Base-by-base conservation (phyloP, 345 rosid species). In the Eucalyptus marginata region DNA sequence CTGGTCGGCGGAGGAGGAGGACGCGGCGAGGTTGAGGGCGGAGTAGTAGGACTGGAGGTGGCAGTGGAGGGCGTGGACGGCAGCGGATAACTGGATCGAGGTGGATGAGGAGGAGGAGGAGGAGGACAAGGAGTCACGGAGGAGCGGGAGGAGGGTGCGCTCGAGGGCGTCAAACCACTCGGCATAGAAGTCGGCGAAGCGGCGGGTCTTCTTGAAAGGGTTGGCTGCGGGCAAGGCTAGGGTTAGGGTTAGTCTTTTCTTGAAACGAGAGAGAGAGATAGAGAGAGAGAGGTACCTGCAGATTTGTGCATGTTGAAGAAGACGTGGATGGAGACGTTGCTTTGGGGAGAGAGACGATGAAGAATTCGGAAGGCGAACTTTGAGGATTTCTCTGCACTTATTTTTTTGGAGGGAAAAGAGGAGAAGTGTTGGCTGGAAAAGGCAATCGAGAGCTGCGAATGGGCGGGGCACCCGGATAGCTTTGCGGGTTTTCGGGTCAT, bases 11-110 rank as follows among this genome's bases (percentile, higher is more conserved):
- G 92, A 80, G 64, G 90, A 64, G 54, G 90, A 64, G 87, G 51
- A 87, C 46, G 96, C 95, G 40, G 96, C 96, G 36, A 91, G 94
- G 92, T 97, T 98, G 88, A 97, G 95, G 87, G 96, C 87, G 90
- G 95, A 94, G 93, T 96, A 97, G 93, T 96, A 96, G 44, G 93
- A 88, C 88, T 94, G 95, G 49, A 97, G 86, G 93, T 96, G 99
- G 88, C 92, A 94, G 93, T 93, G 97, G 90, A 97, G 92, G 89
- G 93, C 93, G 43, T 93, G 94, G 14, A 93, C 91, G 80, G 91
- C 95, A 89, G 94, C 90, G 87, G 95, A 92, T 91, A 95, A 92
- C 22, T 93, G 94, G 43, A 93, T 91, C 22, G 93, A 94, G 43
- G 95, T 66, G 49, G 97, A 88, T 33, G 95, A 91, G 27, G 95